Base-by-base conservation (phyloP, 495 filamentous ascomycete species). In the Xylaria palmicola region DNA sequence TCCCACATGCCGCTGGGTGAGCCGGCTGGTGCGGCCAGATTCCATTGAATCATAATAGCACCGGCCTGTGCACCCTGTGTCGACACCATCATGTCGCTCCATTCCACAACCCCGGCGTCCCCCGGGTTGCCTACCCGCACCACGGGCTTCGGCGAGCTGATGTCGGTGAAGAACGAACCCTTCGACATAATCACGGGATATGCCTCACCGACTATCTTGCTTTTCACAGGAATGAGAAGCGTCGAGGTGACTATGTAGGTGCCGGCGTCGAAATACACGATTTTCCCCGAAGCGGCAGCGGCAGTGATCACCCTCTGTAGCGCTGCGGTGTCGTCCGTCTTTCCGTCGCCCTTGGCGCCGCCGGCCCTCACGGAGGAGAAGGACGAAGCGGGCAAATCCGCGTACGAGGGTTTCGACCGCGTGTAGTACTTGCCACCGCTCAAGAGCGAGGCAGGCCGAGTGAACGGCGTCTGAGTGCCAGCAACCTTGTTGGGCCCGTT, bases 191-290 rank as follows among this genome's bases (percentile, higher is more conserved):
- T 92, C 63, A 96, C 87, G 26, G 93, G 77, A 83, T 89, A 94
- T 52, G 89, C 83, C 65, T 97, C 93, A 57, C 92, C 93, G 4
- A 86, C 83, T 66, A 97, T 92, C 52, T 78, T 78, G 59, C 88
- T 85, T 48, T 86, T 81, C 30, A 83, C 76, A 0, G 92, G 93
- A 27, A 97, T 82, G 62, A 85, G 81, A 65, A 97, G 72, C 3
- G 93, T 97, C 36, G 81, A 78, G 15, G 88, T 89, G 60, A 97
- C 83, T 15, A 89, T 77, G 75, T 96, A 97, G 24, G 86, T 83
- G 20, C 93, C 93, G 57, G 91, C 86, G 66, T 95, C 90, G 68
- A 97, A 89, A 78, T 88, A 96, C 44, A 93, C 85, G 39, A 97
- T 78, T 49, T 90, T 85, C 49, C 75, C 75, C 0, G 74, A 60